phyloP scores from a whole-genome alignment of 2,329 filamentous ascomycete genomes.

The Cyanodermella asteris region DNA sequence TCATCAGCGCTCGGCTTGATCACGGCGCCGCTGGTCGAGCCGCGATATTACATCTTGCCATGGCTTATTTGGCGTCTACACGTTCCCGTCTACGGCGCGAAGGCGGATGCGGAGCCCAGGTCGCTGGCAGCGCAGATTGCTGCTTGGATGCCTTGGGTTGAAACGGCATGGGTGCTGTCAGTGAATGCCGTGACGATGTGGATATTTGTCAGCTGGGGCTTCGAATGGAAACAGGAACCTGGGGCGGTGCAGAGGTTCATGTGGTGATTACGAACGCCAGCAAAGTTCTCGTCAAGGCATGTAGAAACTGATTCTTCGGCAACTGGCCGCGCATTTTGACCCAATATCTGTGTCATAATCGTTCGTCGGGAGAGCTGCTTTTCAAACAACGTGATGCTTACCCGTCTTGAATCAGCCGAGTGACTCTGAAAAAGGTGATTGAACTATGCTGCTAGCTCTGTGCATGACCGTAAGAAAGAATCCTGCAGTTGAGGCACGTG shows the following conservation, averaged over 20 bases:
- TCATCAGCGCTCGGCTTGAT: slow-evolving; percentile 59
- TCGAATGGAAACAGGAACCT: slow-evolving; percentile 35
- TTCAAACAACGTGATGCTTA: too few relatives aligned
- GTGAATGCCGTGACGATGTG: slow-evolving; percentile 32
- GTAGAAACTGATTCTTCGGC: too few relatives aligned
- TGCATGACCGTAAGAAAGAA: too few relatives aligned
- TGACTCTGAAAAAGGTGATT: too few relatives aligned
- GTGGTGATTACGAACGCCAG: slow-evolving; percentile 23
- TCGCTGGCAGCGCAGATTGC: slow-evolving; percentile 1
- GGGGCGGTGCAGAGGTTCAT: slow-evolving; percentile 37
- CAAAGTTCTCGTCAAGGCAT: too few relatives aligned
- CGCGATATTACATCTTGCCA: slow-evolving; percentile 84
- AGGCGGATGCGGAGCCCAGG: slow-evolving; percentile 8
- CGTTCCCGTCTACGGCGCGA: slow-evolving; percentile 30
- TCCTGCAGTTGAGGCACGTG: too few relatives aligned
- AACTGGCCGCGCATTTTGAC: too few relatives aligned
- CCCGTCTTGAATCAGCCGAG: too few relatives aligned
- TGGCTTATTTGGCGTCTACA: slow-evolving; percentile 86
- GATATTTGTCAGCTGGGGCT: slow-evolving; percentile 33
- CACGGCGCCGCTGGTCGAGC: slow-evolving; percentile 81
- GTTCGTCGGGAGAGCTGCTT: too few relatives aligned
- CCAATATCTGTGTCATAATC: too few relatives aligned
- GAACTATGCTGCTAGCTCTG: too few relatives aligned
- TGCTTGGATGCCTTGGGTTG: slow-evolving; percentile 23
- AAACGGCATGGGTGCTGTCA: slow-evolving; percentile 34